Conservation (phyloP, 2,329 filamentous ascomycete species). For the Penicillium thymicola region DNA sequence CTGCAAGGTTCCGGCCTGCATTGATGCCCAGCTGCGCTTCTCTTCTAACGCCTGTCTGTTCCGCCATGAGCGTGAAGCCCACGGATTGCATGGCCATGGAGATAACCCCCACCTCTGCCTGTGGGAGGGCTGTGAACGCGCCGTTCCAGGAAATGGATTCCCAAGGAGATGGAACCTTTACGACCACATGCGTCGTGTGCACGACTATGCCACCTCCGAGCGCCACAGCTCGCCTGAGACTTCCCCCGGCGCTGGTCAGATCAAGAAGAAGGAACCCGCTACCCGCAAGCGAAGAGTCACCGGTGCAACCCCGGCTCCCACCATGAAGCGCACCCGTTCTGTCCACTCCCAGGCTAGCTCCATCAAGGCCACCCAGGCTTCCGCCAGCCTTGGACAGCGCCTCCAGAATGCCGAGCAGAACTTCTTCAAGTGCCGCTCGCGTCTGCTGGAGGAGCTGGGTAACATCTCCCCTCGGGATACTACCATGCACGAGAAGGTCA, state of each 20-base stretch:
- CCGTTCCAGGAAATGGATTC: constrained; percentile 79
- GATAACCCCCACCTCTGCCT: constrained; percentile 89
- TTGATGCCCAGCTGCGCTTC: constrained; percentile 84
- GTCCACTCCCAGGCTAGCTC: constrained; percentile 36
- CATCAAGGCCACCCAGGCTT: constrained; percentile 33
- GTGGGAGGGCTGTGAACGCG: constrained; percentile 82
- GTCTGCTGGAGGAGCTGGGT: constrained; percentile 39
- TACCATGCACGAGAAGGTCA: constrained; percentile 43
- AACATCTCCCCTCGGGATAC: constrained; percentile 42
- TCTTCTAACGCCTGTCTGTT: constrained; percentile 94
- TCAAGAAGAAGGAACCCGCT: constrained; percentile 41
- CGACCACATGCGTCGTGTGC: constrained; percentile 96
- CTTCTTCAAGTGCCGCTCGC: constrained; percentile 42
- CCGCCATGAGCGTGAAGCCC: constrained; percentile 91
- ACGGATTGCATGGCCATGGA: constrained; percentile 92
- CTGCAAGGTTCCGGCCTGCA: constrained; percentile 81
- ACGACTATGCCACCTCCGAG: constrained; percentile 56
- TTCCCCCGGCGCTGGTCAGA: constrained; percentile 30
- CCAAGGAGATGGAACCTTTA: constrained; percentile 92
- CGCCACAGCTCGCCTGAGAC: constrained; percentile 43
- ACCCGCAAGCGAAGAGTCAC: constrained; percentile 41
- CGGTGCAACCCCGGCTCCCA: constrained; percentile 35
- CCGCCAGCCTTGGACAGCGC: constrained; percentile 37
- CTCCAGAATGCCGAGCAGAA: constrained; percentile 43
- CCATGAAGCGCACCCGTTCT: constrained; percentile 44